Evolutionary conservation across 2,329 filamentous ascomycete genomes (phyloP), one percentile per base, ranked within the genome.

Genomic region (Claviceps paspali): DNA sequence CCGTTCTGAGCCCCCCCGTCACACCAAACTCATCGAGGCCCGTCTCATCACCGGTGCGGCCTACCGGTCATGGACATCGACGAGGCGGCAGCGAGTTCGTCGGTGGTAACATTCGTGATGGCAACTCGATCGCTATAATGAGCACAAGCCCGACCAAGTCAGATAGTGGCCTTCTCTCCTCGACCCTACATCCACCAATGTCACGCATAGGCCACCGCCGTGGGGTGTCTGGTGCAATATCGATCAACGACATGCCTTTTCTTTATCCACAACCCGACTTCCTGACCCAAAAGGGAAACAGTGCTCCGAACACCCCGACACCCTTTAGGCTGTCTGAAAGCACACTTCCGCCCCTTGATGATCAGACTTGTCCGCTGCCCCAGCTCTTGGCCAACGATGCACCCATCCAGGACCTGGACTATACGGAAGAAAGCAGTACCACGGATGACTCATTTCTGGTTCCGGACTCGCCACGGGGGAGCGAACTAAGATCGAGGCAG

Each of bases 61-160:
- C 70, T 18, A 60, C 62, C 23, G 76, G 78, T 17, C 82, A 86
- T 52, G 77, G 80, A 22, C 87, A 94, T 55, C 71, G 79, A 49
- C 73, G 87, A 49, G 82, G 82, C 38, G 81, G 77, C 21, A 94
- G 86, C 53, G 86, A 94, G 54, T 86, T 92, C 50, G 82, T 92
- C 33, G 84, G 84, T 27, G 82, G 81, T 6, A 80, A 79, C 47
- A 60, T 70, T 46, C 64, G 74, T 47, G 57, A 67, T 57, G 61
- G 72, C 10, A 72, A 69, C 33, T 64, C 69, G 0, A 73, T 76
- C 35, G 69, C 70, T 8, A 60, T 74, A 6, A 66, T 82, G 60
- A 82, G 74, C 55, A 72, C 73, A 10, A 85, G 78, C 49, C 78
- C 80, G 21, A 80, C 76, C 9, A 83, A 78, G 45, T 64, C 65